Percentiles rank a stretch among this genome's conserved stretches.
phyloP scores from a whole-genome alignment of 768 basidiomycete species.

The Mycena metata region DNA sequence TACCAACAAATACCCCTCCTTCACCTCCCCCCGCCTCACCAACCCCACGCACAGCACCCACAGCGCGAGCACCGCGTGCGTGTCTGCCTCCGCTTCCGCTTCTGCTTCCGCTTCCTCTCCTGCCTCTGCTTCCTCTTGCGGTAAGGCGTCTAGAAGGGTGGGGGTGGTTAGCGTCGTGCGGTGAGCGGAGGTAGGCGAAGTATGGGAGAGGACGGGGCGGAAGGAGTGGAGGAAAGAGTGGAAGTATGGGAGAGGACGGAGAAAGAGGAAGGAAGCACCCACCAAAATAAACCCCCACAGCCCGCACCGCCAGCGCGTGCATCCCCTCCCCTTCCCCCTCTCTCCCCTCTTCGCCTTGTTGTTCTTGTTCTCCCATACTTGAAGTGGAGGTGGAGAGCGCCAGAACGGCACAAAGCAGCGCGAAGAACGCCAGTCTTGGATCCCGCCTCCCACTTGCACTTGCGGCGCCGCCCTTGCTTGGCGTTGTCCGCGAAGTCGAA shows the following conservation, averaged over 20 bases:
- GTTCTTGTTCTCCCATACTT: too few species aligned
- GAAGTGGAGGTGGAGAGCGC: too few species aligned
- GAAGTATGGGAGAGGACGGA: not conserved
- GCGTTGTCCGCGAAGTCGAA: too few species aligned
- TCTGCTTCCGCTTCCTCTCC: not conserved
- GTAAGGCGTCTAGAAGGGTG: too few species aligned
- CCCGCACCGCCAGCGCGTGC: constrained; percentile 12
- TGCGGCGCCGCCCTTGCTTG: too few species aligned
- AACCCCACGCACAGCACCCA: constrained; percentile 26
- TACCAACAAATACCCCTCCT: constrained; percentile 34
- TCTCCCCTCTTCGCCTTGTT: too few species aligned
- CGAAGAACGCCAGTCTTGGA: constrained; percentile 34
- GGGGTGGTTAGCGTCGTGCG: not conserved
- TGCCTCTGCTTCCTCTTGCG: not conserved
- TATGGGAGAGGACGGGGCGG: not conserved
- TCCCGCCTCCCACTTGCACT: constrained; percentile 8
- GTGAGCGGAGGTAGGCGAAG: too few species aligned
- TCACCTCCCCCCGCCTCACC: too few species aligned
- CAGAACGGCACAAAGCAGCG: constrained; percentile 32
- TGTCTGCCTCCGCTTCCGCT: constrained; percentile 12
- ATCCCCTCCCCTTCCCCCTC: constrained; percentile 1
- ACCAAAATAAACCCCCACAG: constrained; percentile 30
- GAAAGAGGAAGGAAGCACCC: not conserved
- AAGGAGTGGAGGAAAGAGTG: constrained; percentile 1
- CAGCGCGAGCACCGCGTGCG: constrained; percentile 34